Percentiles rank a stretch among this genome's conserved stretches.
Evolutionary conservation across 805 yeast species (phyloP).

Genomic region (Blastobotrys robertii): DNA sequence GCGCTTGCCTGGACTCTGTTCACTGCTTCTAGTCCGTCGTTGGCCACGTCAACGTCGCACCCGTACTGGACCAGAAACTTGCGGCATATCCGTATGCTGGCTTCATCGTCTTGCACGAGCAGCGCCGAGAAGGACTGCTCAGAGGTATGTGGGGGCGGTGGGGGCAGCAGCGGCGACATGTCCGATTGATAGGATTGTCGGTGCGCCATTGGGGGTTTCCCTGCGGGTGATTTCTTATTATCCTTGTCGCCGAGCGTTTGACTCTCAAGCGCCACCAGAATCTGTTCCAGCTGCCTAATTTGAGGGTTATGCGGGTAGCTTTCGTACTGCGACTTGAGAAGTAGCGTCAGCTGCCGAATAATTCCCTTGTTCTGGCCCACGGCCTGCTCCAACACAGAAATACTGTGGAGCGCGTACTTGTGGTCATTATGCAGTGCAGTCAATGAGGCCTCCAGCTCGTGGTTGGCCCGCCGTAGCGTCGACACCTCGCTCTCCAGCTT

Average conservation of each 20-base stretch:
- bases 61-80: constrained; percentile 81
- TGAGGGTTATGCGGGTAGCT: neutral
- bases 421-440: constrained; percentile 1
- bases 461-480: constrained; percentile 1
- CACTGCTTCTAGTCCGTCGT: constrained; percentile 87
- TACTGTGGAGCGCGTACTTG: neutral
- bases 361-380: neutral
- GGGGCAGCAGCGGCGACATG: constrained; percentile 1
- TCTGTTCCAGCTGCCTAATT: neutral
- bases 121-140: constrained; percentile 20
- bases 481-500: constrained; percentile 2
- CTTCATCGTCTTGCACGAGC: constrained; percentile 47
- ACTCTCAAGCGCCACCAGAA: neutral
- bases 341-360: too few species aligned
- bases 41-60: constrained; percentile 84
- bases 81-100: constrained; percentile 70
- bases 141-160: constrained; percentile 2
- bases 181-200: too few species aligned
- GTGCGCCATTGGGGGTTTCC: too few species aligned
- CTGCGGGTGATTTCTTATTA: neutral
- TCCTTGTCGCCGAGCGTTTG: neutral
- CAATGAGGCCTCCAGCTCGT: constrained; percentile 6
- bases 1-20: constrained; percentile 59
- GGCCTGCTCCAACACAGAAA: neutral
- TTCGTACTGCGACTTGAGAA: neutral